These are phyloP conservation scores for Lotmaria passim DNA, from an alignment of 208 protist genomes.

Conservation along the genomic window DNA sequence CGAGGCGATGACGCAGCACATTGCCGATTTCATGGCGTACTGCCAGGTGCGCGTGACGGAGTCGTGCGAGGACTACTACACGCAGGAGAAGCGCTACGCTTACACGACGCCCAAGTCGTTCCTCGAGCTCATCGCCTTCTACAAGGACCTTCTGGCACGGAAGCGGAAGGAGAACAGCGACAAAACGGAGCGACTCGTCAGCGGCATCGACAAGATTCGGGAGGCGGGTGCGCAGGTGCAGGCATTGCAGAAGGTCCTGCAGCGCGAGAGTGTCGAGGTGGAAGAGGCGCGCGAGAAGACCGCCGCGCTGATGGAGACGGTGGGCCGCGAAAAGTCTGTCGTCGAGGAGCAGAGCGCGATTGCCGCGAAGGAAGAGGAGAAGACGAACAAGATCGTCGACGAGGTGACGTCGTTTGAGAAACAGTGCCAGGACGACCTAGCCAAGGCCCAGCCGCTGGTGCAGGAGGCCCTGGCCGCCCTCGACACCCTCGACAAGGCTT, in stretches of 20 bases:
- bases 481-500: slow-evolving; percentile 97
- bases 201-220: slow-evolving; percentile 94
- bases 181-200: slow-evolving; percentile 93
- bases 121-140: slow-evolving; percentile 98
- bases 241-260: slow-evolving; percentile 89
- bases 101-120: slow-evolving; percentile 99
- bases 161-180: slow-evolving; percentile 93
- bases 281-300: slow-evolving; percentile 95
- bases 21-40: slow-evolving; percentile 97
- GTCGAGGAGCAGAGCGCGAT: slow-evolving; percentile 96
- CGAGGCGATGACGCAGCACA: slow-evolving; percentile 80
- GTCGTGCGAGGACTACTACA: slow-evolving; percentile 92
- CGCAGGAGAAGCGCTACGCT: slow-evolving; percentile 95
- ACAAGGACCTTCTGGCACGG: slow-evolving; percentile 94
- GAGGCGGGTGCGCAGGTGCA: slow-evolving; percentile 92
- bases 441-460: slow-evolving; percentile 94
- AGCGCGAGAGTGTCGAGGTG: slow-evolving; percentile 93
- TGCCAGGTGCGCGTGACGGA: slow-evolving; percentile 95
- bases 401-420: slow-evolving; percentile 91
- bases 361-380: slow-evolving; percentile 95
- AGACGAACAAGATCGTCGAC: slow-evolving; percentile 95
- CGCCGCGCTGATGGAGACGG: slow-evolving; percentile 93
- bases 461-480: slow-evolving; percentile 95
- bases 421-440: slow-evolving; percentile 89
- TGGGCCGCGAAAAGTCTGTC: slow-evolving; percentile 95